A percentile compares a stretch with the other conserved stretches of the same genome.
Conservation (phyloP, 495 filamentous ascomycete genomes). For the Tricharina praecox region DNA sequence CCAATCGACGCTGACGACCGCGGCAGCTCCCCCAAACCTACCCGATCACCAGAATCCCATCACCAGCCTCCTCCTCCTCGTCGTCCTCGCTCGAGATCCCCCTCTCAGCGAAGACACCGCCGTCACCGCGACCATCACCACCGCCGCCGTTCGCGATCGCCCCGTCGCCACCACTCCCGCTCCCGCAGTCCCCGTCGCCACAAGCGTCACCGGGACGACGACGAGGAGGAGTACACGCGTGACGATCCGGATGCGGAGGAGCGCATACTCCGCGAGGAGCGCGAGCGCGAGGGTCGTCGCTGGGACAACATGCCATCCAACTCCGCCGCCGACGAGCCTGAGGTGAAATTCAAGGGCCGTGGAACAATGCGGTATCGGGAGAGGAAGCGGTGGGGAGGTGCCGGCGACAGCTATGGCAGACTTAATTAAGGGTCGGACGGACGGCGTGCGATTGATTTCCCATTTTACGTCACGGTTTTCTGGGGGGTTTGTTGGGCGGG, state of each 20-base stretch:
- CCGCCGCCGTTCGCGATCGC: neutral
- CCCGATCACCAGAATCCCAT: too few relatives aligned
- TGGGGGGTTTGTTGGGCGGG: too few relatives aligned
- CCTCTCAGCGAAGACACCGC: neutral
- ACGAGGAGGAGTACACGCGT: too few relatives aligned
- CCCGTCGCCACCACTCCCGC: neutral
- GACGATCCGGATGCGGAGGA: neutral
- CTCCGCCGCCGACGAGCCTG: too few relatives aligned
- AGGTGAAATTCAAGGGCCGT: neutral
- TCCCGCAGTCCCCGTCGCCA: neutral
- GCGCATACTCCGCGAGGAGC: neutral
- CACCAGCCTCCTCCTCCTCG: neutral
- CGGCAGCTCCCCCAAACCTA: neutral
- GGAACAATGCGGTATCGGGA: neutral
- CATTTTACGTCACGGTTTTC: too few relatives aligned
- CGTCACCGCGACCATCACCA: neutral
- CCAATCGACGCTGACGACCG: neutral
- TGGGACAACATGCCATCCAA: neutral
- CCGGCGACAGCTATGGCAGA: neutral
- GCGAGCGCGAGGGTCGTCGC: neutral
- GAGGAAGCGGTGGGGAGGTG: neutral
- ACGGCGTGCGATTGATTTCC: too few relatives aligned
- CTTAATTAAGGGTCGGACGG: slow-evolving; percentile 3
- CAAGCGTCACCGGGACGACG: neutral
- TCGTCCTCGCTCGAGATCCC: neutral